Evolutionary conservation across 2,329 filamentous ascomycete species (phyloP).

Genomic region (Teratosphaeria pseudoeucalypti): DNA sequence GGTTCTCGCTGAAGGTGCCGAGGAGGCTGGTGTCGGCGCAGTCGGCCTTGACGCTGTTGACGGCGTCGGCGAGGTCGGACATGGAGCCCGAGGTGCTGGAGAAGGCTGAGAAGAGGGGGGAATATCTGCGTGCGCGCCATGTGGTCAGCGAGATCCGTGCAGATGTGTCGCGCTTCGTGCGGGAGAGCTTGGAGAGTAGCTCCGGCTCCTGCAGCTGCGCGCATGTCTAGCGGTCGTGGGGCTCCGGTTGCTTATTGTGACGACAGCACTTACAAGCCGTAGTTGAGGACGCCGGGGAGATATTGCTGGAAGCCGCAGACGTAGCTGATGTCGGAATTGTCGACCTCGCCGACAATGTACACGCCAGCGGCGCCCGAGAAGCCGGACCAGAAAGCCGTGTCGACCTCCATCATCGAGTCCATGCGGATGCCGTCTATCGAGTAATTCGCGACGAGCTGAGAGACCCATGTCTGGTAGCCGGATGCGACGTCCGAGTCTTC

Average conservation of each 20-base stretch:
- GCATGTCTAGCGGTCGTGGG: background rate
- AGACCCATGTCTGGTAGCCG: constrained; percentile 51
- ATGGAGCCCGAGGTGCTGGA: constrained; percentile 27
- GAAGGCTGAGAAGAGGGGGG: constrained; percentile 29
- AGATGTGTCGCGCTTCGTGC: constrained; percentile 4
- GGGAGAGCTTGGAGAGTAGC: background rate
- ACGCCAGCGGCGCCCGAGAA: constrained; percentile 21
- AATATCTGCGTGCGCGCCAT: constrained; percentile 22
- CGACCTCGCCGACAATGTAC: constrained; percentile 40
- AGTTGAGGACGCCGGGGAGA: constrained; percentile 38
- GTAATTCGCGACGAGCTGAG: constrained; percentile 48
- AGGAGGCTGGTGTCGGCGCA: constrained; percentile 31
- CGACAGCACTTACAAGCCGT: constrained; percentile 26
- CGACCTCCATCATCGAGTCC: constrained; percentile 40
- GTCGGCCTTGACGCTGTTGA: constrained; percentile 22
- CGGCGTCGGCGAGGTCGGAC: constrained; percentile 25
- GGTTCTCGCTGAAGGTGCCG: constrained; percentile 31
- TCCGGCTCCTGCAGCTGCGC: background rate
- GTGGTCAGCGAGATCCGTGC: constrained; percentile 11
- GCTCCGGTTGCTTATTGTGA: background rate
- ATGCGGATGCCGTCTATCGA: constrained; percentile 47
- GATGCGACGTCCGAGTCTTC: constrained; percentile 38
- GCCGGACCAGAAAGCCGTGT: constrained; percentile 30
- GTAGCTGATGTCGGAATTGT: constrained; percentile 26
- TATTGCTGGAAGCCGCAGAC: constrained; percentile 35